These are phyloP conservation scores for Drosera capensis DNA, from an alignment of 148 eudicot species.

Conservation along the genomic window DNA sequence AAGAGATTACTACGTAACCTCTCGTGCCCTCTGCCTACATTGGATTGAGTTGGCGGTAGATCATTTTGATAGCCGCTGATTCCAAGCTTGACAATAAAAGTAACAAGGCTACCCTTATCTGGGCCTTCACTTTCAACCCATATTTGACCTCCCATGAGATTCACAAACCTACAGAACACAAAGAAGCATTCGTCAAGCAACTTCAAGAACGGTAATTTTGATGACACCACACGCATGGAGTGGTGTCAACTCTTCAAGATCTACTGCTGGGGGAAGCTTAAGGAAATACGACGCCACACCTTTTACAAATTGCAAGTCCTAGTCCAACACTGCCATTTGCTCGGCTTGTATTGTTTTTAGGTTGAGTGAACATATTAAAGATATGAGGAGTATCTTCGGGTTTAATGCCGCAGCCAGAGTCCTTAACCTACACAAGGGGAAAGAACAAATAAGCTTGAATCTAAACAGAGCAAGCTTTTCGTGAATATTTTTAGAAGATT, in stretches of 20 bases:
- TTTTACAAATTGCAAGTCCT: constrained; percentile 80
- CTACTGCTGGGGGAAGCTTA: background rate
- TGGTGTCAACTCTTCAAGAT: too few species aligned
- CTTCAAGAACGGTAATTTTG: too few species aligned
- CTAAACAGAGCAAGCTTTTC: background rate
- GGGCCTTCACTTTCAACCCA: constrained; percentile 72
- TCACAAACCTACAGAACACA: constrained; percentile 30
- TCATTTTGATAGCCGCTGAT: constrained; percentile 16
- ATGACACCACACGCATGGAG: too few species aligned
- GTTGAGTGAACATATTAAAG: constrained; percentile 55
- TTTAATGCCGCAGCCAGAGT: constrained; percentile 73
- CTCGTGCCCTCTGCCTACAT: constrained; percentile 11
- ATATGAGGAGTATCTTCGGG: constrained; percentile 55
- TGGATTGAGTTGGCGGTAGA: constrained; percentile 12
- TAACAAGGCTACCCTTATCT: constrained; percentile 45
- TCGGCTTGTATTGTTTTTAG: constrained; percentile 23
- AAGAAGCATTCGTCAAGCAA: background rate
- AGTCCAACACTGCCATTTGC: constrained; percentile 48
- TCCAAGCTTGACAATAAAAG: constrained; percentile 41
- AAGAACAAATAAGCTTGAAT: background rate
- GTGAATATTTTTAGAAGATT: too few species aligned
- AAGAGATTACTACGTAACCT: constrained; percentile 18
- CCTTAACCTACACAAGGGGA: constrained; percentile 53
- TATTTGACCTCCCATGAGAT: constrained; percentile 62
- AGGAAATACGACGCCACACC: constrained; percentile 21